These are phyloP conservation scores for Solanum virginianum DNA, from an alignment of 257 asterid species.

Conservation along the genomic window DNA sequence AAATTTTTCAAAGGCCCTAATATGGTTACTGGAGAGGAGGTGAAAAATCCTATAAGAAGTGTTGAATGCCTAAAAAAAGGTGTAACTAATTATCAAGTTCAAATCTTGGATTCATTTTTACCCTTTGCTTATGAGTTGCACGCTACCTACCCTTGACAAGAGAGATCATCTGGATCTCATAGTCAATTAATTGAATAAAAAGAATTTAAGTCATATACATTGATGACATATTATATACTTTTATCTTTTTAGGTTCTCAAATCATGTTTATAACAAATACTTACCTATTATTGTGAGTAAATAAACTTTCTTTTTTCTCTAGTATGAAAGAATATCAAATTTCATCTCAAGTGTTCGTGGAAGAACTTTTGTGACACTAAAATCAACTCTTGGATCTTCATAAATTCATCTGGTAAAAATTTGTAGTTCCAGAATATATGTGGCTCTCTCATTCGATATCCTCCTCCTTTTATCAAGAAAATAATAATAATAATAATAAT, in stretches of 20 bases:
- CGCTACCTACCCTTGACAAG: no score
- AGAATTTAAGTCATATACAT: neutral
- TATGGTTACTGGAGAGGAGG: no score
- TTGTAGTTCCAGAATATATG: slow-evolving; percentile 8
- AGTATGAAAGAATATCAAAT: slow-evolving; percentile 24
- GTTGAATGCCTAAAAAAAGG: no score
- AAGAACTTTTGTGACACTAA: slow-evolving; percentile 5
- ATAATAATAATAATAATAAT: neutral
- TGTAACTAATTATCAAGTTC: neutral
- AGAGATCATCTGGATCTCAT: no score
- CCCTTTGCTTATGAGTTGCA: neutral
- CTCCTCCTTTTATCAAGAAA: neutral
- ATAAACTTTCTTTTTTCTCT: neutral
- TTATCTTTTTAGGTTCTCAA: neutral
- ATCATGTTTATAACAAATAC: neutral
- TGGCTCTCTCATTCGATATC: slow-evolving; percentile 1
- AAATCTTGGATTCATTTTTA: neutral
- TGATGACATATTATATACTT: neutral
- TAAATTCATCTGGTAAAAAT: neutral
- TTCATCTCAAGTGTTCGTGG: slow-evolving; percentile 22
- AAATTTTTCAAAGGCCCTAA: no score
- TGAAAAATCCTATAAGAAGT: no score
- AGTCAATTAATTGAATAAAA: neutral
- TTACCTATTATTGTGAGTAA: neutral
- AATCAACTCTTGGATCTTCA: neutral